phyloP scores from a whole-genome alignment of 768 basidiomycete species.

The Lactarius vividus region DNA sequence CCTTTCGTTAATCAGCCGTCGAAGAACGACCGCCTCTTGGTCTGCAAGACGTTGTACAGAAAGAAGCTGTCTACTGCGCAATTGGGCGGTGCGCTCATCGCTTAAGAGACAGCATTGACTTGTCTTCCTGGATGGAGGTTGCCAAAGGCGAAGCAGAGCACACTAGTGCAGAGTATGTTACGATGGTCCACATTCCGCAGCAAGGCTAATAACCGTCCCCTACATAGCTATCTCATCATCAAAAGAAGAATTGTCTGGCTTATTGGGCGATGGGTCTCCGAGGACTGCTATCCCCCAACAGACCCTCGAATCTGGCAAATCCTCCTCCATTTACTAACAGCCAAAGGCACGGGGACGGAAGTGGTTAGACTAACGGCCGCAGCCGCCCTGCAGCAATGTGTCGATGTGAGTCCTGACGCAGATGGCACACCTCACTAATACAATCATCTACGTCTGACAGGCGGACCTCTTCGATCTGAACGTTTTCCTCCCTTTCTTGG shows the following conservation, averaged over 20 bases:
- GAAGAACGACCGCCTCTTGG: slow-evolving; percentile 45
- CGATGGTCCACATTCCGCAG: not conserved
- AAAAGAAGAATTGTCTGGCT: slow-evolving; percentile 96
- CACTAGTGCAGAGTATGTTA: slow-evolving; percentile 54
- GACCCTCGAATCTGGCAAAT: slow-evolving; percentile 76
- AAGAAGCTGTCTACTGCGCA: slow-evolving; percentile 86
- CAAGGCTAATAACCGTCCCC: slow-evolving; percentile 8
- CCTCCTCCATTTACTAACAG: slow-evolving; percentile 70
- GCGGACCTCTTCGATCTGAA: slow-evolving; percentile 59
- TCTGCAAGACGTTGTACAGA: slow-evolving; percentile 66
- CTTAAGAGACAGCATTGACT: slow-evolving; percentile 61
- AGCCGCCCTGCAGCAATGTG: slow-evolving; percentile 72
- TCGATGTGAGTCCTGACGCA: slow-evolving; percentile 66
- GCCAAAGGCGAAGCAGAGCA: slow-evolving; percentile 57
- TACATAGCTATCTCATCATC: slow-evolving; percentile 76
- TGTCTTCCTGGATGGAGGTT: slow-evolving; percentile 65
- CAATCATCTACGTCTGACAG: slow-evolving; percentile 37
- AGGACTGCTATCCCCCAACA: slow-evolving; percentile 57
- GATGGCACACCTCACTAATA: not conserved
- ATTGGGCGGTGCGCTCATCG: slow-evolving; percentile 76
- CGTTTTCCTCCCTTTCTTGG: slow-evolving; percentile 68
- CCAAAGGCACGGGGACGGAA: slow-evolving; percentile 70
- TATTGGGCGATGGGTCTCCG: slow-evolving; percentile 83
- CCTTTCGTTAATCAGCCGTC: not conserved
- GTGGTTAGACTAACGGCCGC: slow-evolving; percentile 89